phyloP scores from a whole-genome alignment of 495 filamentous ascomycete species.

The Aspergillus cavernicola region DNA sequence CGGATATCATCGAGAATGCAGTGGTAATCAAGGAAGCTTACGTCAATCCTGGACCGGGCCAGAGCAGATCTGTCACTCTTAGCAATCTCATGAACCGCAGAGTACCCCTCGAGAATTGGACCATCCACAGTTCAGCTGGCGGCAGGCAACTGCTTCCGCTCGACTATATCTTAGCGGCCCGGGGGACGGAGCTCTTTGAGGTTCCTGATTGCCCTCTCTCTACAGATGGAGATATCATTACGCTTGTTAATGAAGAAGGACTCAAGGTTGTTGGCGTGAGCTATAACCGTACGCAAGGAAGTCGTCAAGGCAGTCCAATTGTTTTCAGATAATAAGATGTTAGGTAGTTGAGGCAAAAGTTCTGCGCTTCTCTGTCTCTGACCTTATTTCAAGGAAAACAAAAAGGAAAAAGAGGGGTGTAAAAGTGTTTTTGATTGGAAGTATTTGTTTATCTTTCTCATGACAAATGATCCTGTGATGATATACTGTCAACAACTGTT shows the following conservation, averaged over 20 bases:
- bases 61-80: neutral
- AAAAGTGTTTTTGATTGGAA: too few relatives aligned
- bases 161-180: neutral
- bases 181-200: neutral
- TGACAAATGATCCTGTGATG: too few relatives aligned
- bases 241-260: neutral
- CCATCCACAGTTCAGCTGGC: neutral
- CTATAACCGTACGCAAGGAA: neutral
- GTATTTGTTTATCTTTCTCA: too few relatives aligned
- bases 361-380: too few relatives aligned
- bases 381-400: too few relatives aligned
- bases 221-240: neutral
- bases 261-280: constrained; percentile 7
- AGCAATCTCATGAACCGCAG: neutral
- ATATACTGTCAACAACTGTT: too few relatives aligned
- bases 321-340: too few relatives aligned
- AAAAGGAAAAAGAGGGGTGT: too few relatives aligned
- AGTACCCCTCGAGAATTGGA: neutral
- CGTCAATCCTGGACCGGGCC: neutral
- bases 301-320: neutral
- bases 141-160: neutral
- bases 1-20: neutral
- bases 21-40: neutral
- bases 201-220: neutral
- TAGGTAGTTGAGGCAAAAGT: too few relatives aligned